Evolutionary conservation across 2,329 filamentous ascomycete species (phyloP).

Genomic region (Chaetomium strumarium): DNA sequence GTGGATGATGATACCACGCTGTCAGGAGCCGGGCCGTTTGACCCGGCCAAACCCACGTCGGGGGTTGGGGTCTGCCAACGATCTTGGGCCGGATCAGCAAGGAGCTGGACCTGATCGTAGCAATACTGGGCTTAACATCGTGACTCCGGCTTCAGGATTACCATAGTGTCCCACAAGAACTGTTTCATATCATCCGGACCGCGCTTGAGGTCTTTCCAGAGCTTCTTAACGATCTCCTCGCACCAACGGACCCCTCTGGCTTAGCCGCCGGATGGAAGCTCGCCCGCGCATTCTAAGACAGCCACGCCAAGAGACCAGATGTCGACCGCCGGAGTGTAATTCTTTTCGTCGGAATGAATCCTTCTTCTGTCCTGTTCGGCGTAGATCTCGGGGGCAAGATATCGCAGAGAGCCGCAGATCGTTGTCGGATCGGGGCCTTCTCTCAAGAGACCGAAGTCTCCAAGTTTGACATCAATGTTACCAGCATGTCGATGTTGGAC

Average conservation of each 20-base stretch:
- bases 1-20: background rate
- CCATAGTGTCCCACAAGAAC: background rate
- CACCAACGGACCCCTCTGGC: background rate
- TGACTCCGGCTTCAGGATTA: background rate
- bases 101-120: background rate
- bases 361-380: background rate
- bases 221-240: background rate
- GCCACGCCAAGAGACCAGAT: constrained; percentile 1
- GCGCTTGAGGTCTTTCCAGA: background rate
- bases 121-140: background rate
- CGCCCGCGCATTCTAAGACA: background rate
- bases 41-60: background rate
- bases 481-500: background rate
- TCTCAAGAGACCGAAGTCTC: background rate
- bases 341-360: background rate
- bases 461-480: background rate
- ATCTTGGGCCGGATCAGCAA: background rate
- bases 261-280: background rate
- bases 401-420: background rate
- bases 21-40: background rate
- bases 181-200: background rate
- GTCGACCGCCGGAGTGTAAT: background rate
- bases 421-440: background rate
- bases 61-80: background rate
- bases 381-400: background rate